Conservation (phyloP, 2,329 filamentous ascomycete species). For the Trichoderma sp. region DNA sequence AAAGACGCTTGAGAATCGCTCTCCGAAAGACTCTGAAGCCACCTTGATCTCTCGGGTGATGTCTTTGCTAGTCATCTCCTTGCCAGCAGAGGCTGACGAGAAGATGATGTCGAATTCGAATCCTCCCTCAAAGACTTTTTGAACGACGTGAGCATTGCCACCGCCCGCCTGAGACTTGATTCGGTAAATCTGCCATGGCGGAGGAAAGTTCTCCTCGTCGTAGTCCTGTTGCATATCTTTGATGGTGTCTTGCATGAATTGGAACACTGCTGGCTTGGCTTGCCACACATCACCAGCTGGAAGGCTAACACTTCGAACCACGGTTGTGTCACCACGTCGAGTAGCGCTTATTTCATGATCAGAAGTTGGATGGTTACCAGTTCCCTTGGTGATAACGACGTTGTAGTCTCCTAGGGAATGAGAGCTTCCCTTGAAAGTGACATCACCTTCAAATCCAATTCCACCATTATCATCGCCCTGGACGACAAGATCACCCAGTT, state of each 20-base stretch:
- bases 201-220: slow-evolving; percentile 69
- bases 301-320: slow-evolving; percentile 72
- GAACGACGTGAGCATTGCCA: slow-evolving; percentile 85
- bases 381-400: slow-evolving; percentile 74
- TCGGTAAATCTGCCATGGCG: slow-evolving; percentile 84
- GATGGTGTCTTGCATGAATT: slow-evolving; percentile 56
- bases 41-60: slow-evolving; percentile 71
- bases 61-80: slow-evolving; percentile 61
- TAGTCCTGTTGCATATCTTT: slow-evolving; percentile 54
- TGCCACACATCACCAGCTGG: slow-evolving; percentile 80
- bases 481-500: slow-evolving; percentile 66
- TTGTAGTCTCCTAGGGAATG: slow-evolving; percentile 77
- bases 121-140: slow-evolving; percentile 86
- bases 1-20: slow-evolving; percentile 70
- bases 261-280: slow-evolving; percentile 67
- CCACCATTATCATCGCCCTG: slow-evolving; percentile 54
- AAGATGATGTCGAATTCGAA: slow-evolving; percentile 96
- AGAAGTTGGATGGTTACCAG: slow-evolving; percentile 63
- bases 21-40: slow-evolving; percentile 69
- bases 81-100: slow-evolving; percentile 72
- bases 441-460: slow-evolving; percentile 59
- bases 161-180: slow-evolving; percentile 68
- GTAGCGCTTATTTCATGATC: slow-evolving; percentile 67
- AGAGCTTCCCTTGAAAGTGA: slow-evolving; percentile 72
- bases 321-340: slow-evolving; percentile 75